These are phyloP conservation scores for Auricularia sp. DNA, from an alignment of 768 basidiomycete species.

Conservation along the genomic window DNA sequence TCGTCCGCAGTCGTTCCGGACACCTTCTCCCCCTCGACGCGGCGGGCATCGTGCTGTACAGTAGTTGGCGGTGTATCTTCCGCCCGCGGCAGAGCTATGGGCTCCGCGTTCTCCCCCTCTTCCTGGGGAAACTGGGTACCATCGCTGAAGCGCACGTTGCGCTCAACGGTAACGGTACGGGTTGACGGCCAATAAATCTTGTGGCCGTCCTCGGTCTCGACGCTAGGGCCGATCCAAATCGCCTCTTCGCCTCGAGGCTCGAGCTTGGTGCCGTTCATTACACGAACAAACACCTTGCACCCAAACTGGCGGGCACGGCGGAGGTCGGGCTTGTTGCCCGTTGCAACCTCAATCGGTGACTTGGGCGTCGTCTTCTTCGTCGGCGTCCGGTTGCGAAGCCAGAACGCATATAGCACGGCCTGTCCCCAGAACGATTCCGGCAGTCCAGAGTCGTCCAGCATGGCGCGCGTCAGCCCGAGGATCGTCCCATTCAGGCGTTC, in stretches of 20 bases:
- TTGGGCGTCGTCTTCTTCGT: conserved; percentile 12
- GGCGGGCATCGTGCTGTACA: too few relatives aligned
- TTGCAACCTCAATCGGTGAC: conserved; percentile 19
- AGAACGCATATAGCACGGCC: conserved; percentile 6
- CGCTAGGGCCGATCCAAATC: background rate
- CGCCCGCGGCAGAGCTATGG: too few relatives aligned
- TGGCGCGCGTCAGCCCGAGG: conserved; percentile 8
- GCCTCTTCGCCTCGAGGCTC: background rate
- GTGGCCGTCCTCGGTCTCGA: background rate
- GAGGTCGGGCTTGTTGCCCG: conserved; percentile 20
- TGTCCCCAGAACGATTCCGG: conserved; percentile 12
- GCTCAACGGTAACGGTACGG: too few relatives aligned
- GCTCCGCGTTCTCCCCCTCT: too few relatives aligned
- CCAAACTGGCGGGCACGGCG: conserved; percentile 14
- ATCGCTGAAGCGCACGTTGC: too few relatives aligned
- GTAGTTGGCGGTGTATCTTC: too few relatives aligned
- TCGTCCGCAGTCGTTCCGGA: too few relatives aligned
- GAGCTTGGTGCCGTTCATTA: background rate
- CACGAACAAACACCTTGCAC: conserved; percentile 11
- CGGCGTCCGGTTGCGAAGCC: conserved; percentile 13
- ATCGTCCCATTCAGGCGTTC: conserved; percentile 16
- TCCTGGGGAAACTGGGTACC: too few relatives aligned
- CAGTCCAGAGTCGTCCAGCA: conserved; percentile 10
- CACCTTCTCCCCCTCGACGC: too few relatives aligned
- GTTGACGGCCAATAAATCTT: background rate